Percentiles rank a stretch among this genome's conserved stretches.
phyloP scores from a whole-genome alignment of 2,329 filamentous ascomycete genomes.

The Arthrobotrys sphaeroides region DNA sequence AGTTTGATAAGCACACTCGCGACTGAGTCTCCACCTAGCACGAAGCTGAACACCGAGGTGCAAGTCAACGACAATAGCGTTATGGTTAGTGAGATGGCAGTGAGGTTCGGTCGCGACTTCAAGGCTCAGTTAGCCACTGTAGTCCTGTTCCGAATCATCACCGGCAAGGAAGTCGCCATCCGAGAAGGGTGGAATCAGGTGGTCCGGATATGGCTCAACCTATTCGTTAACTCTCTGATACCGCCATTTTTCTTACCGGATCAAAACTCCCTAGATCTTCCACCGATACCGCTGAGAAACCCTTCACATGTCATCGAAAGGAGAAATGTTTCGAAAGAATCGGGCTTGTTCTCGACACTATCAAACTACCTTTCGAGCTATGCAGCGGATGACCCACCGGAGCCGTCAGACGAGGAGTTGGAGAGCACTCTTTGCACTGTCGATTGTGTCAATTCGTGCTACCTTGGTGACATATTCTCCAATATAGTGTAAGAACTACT shows the following conservation, averaged over 20 bases:
- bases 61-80: conserved; percentile 90
- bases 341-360: conserved; percentile 89
- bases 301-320: conserved; percentile 94
- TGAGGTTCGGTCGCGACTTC: conserved; percentile 93
- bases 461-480: conserved; percentile 80
- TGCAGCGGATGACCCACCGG: conserved; percentile 94
- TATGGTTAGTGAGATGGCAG: conserved; percentile 98
- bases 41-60: conserved; percentile 90
- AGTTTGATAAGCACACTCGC: conserved; percentile 90
- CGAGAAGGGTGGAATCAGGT: conserved; percentile 82
- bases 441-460: conserved; percentile 91
- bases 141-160: conserved; percentile 92
- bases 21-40: conserved; percentile 79
- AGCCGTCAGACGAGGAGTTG: conserved; percentile 95
- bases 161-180: conserved; percentile 81
- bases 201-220: conserved; percentile 89
- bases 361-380: conserved; percentile 99
- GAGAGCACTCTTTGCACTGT: conserved; percentile 95
- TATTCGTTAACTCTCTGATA: conserved; percentile 94
- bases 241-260: conserved; percentile 76
- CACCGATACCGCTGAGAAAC: conserved; percentile 85
- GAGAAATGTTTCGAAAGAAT: conserved; percentile 78
- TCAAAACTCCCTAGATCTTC: conserved; percentile 74
- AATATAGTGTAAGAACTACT: conserved; percentile 76
- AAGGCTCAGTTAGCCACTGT: conserved; percentile 92